These are phyloP conservation scores for Diaporthe caulivora DNA, from an alignment of 2,329 filamentous ascomycete genomes.

Conservation along the genomic window DNA sequence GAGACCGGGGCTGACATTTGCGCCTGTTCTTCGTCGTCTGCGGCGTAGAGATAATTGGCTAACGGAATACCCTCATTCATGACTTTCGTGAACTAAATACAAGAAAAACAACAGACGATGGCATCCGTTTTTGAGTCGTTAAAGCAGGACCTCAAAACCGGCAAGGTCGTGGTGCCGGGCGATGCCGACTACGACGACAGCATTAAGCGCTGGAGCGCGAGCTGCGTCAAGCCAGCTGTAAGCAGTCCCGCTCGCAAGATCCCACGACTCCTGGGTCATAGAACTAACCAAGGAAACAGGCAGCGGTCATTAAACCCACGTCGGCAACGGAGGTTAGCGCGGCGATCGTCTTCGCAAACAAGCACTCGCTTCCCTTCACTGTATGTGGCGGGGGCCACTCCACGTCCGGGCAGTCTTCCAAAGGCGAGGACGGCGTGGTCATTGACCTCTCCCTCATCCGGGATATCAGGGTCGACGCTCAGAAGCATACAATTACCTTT, in stretches of 20 bases:
- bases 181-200: constrained; percentile 48
- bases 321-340: constrained; percentile 55
- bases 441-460: constrained; percentile 67
- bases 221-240: constrained; percentile 52
- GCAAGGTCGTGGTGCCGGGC: constrained; percentile 21
- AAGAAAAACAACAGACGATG: background rate
- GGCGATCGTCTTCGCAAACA: constrained; percentile 57
- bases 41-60: background rate
- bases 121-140: background rate
- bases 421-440: constrained; percentile 63
- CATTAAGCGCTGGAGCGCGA: constrained; percentile 53
- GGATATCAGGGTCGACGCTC: constrained; percentile 60
- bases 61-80: background rate
- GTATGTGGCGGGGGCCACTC: constrained; percentile 69
- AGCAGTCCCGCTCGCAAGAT: background rate
- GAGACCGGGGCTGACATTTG: background rate
- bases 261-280: background rate
- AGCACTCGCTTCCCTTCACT: constrained; percentile 61
- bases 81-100: background rate
- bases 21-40: background rate
- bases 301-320: constrained; percentile 57
- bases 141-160: constrained; percentile 16
- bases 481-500: constrained; percentile 58
- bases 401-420: constrained; percentile 62
- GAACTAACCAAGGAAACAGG: constrained; percentile 46